phyloP scores from a whole-genome alignment of 352 stramenopile genomes.

The Phytophthora ohioensis region DNA sequence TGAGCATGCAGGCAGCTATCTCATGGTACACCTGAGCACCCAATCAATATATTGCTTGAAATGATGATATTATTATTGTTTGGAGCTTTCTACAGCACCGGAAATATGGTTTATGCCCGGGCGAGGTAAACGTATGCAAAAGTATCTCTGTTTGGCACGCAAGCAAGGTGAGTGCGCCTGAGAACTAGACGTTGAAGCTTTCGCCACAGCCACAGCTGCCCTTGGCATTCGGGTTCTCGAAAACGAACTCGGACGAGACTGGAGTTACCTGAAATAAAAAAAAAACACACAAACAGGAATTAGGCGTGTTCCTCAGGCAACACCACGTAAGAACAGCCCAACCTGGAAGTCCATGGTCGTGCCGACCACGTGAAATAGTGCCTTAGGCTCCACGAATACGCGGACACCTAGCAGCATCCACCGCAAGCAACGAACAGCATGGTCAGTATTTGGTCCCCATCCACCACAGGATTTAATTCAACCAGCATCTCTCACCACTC shows the following conservation, averaged over 20 bases:
- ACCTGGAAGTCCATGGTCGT: constrained; percentile 98
- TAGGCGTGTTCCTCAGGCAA: neutral
- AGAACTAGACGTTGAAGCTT: constrained; percentile 97
- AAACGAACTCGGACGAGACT: constrained; percentile 98
- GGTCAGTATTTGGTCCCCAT: constrained; percentile 13
- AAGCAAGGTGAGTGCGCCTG: constrained; percentile 12
- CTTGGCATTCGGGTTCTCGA: constrained; percentile 99
- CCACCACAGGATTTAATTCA: constrained; percentile 4
- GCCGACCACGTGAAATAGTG: constrained; percentile 98
- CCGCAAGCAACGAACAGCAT: constrained; percentile 10
- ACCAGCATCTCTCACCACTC: constrained; percentile 56
- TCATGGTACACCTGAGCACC: neutral
- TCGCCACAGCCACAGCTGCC: constrained; percentile 99
- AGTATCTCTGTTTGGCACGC: constrained; percentile 19
- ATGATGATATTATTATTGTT: constrained; percentile 54
- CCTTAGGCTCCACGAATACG: constrained; percentile 99
- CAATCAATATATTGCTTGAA: constrained; percentile 24
- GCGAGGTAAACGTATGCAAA: constrained; percentile 20
- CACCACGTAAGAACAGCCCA: neutral
- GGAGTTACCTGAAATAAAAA: constrained; percentile 89
- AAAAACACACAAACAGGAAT: neutral
- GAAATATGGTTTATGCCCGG: constrained; percentile 22
- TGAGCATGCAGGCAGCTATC: constrained; percentile 16
- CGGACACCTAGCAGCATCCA: constrained; percentile 77
- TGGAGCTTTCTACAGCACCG: constrained; percentile 21